Conservation (phyloP, 306 rosid genomes). For the Prosopis cineraria region DNA sequence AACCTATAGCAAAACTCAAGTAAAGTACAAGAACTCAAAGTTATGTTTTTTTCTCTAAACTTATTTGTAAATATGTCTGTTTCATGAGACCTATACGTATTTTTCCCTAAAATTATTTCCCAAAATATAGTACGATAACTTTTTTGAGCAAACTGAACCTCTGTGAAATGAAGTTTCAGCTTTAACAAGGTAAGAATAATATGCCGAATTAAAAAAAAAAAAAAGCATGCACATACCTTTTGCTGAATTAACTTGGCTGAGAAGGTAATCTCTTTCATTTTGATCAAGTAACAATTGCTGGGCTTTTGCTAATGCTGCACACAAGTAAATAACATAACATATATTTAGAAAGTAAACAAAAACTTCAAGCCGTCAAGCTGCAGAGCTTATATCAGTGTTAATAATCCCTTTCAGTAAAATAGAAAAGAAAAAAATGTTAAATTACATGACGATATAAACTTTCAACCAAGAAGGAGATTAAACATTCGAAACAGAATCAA, state of each 20-base stretch:
- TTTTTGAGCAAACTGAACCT: not conserved
- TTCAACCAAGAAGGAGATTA: too few species aligned
- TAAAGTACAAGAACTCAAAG: too few species aligned
- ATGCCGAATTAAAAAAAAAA: constrained; percentile 7
- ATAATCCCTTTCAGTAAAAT: constrained; percentile 11
- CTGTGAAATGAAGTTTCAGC: constrained; percentile 4
- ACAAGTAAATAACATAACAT: constrained; percentile 38
- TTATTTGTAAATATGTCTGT: too few species aligned
- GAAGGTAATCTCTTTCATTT: constrained; percentile 90
- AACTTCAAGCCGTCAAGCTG: not conserved
- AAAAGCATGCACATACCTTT: constrained; percentile 65
- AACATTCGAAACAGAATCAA: too few species aligned
- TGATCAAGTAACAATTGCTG: constrained; percentile 90
- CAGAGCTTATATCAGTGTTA: constrained; percentile 8
- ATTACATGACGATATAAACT: too few species aligned
- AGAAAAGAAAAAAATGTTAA: constrained; percentile 9
- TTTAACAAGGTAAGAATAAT: constrained; percentile 22
- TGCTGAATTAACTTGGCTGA: constrained; percentile 85
- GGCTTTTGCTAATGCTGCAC: constrained; percentile 93
- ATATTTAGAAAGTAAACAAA: constrained; percentile 20
- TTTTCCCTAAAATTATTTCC: not conserved
- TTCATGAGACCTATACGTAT: too few species aligned
- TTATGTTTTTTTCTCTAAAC: too few species aligned
- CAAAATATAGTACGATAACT: not conserved
- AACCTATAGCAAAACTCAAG: too few species aligned